Evolutionary conservation across 1,139 yeast genomes (phyloP).

Genomic region (Candida gigantensis): DNA sequence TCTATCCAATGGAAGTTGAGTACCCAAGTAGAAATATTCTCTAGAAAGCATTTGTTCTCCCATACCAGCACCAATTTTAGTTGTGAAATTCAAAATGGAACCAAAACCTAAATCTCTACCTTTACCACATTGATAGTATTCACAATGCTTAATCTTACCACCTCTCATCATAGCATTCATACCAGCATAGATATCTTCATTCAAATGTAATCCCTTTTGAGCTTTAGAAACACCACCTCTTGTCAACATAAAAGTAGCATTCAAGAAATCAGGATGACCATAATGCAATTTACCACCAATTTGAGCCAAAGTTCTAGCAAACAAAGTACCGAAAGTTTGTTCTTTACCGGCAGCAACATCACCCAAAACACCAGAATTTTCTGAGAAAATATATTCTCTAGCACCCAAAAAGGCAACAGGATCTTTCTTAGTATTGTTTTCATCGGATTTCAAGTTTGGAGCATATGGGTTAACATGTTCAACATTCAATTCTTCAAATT

Average conservation of each 20-base stretch:
- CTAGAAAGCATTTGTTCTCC: slow-evolving; percentile 57
- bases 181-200: slow-evolving; percentile 60
- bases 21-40: slow-evolving; percentile 52
- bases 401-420: slow-evolving; percentile 59
- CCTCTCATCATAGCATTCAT: slow-evolving; percentile 54
- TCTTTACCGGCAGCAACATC: slow-evolving; percentile 62
- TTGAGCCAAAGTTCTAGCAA: slow-evolving; percentile 55
- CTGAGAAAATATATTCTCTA: slow-evolving; percentile 55
- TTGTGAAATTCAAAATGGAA: slow-evolving; percentile 53
- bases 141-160: slow-evolving; percentile 57
- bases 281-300: slow-evolving; percentile 58
- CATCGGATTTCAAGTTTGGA: slow-evolving; percentile 51
- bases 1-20: slow-evolving; percentile 51
- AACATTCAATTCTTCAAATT: slow-evolving; percentile 66
- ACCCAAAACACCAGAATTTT: slow-evolving; percentile 54
- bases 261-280: slow-evolving; percentile 59
- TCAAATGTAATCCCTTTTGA: slow-evolving; percentile 54
- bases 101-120: slow-evolving; percentile 59
- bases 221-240: slow-evolving; percentile 60
- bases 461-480: slow-evolving; percentile 85
- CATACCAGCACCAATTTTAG: slow-evolving; percentile 61
- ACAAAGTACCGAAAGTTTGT: slow-evolving; percentile 57
- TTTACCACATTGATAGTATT: slow-evolving; percentile 58
- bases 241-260: slow-evolving; percentile 51
- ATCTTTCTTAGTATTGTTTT: slow-evolving; percentile 36